A percentile compares a stretch with the other conserved stretches of the same genome.
Evolutionary conservation across 768 basidiomycete species (phyloP).

Genomic region (Lactarius vividus): DNA sequence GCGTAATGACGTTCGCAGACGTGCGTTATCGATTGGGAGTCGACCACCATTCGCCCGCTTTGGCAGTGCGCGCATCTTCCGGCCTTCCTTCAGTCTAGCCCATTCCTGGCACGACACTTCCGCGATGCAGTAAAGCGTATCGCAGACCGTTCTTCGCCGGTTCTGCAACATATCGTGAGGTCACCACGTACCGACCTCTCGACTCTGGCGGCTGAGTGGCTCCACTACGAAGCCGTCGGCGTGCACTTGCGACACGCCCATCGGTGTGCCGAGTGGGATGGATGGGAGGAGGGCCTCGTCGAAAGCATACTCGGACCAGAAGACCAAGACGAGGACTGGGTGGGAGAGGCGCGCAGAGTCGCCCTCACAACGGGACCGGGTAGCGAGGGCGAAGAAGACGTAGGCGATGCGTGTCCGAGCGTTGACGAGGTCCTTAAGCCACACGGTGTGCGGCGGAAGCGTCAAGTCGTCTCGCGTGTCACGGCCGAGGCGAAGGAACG

Average conservation of each 20-base stretch:
- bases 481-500: constrained; percentile 58
- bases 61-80: constrained; percentile 86
- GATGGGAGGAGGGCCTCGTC: constrained; percentile 85
- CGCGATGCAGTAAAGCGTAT: constrained; percentile 59
- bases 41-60: constrained; percentile 81
- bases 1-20: constrained; percentile 46
- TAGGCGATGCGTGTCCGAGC: constrained; percentile 21
- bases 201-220: constrained; percentile 63
- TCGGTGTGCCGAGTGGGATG: constrained; percentile 84
- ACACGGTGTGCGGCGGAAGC: constrained; percentile 29
- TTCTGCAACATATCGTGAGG: constrained; percentile 30
- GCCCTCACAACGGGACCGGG: neutral
- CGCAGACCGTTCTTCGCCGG: constrained; percentile 30
- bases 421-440: constrained; percentile 27
- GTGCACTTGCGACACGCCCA: constrained; percentile 71
- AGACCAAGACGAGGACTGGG: constrained; percentile 72
- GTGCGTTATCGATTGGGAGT: constrained; percentile 89
- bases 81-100: constrained; percentile 72
- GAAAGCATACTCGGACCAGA: constrained; percentile 71
- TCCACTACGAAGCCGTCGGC: constrained; percentile 66
- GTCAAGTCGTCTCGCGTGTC: constrained; percentile 48
- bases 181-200: constrained; percentile 36
- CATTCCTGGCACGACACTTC: constrained; percentile 71
- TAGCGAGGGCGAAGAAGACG: constrained; percentile 18
- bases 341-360: constrained; percentile 31